A percentile compares a stretch with the other conserved stretches of the same genome.
phyloP scores from a whole-genome alignment of 495 filamentous ascomycete species.

The Chlorociboria aeruginascens region DNA sequence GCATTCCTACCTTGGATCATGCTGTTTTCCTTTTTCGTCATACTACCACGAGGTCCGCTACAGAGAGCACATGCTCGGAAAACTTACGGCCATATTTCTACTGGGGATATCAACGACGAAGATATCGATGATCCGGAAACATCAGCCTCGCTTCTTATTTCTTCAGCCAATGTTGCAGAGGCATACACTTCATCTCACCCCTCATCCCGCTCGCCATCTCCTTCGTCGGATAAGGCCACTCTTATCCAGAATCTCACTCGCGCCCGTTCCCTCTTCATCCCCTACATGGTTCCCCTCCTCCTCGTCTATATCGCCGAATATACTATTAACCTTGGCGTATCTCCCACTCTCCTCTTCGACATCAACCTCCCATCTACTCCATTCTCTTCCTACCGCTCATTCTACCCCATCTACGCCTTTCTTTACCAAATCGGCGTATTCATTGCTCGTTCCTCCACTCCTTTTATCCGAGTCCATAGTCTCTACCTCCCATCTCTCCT shows the following conservation, averaged over 20 bases:
- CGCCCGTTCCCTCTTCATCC: slow-evolving; percentile 32
- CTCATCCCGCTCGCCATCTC: slow-evolving; percentile 1
- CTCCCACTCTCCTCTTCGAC: slow-evolving; percentile 82
- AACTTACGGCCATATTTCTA: slow-evolving; percentile 31
- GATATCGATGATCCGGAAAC: slow-evolving; percentile 5
- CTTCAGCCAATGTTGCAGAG: slow-evolving; percentile 2
- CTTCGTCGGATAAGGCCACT: neutral
- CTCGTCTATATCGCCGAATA: slow-evolving; percentile 94
- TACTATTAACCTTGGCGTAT: slow-evolving; percentile 88
- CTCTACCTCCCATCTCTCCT: slow-evolving; percentile 79
- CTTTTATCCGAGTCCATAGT: slow-evolving; percentile 68
- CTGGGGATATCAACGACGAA: slow-evolving; percentile 5
- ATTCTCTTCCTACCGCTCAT: slow-evolving; percentile 71
- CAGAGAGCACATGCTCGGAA: slow-evolving; percentile 18
- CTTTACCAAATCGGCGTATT: slow-evolving; percentile 94
- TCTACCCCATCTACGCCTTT: slow-evolving; percentile 81
- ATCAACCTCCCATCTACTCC: slow-evolving; percentile 45
- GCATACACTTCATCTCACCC: slow-evolving; percentile 19
- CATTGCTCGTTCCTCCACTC: slow-evolving; percentile 78
- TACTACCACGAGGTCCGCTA: slow-evolving; percentile 58
- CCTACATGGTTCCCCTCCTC: slow-evolving; percentile 77
- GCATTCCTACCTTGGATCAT: slow-evolving; percentile 72
- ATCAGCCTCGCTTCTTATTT: neutral
- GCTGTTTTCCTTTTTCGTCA: slow-evolving; percentile 70
- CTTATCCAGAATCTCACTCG: slow-evolving; percentile 37